These are phyloP conservation scores for Starmerella riodocensis DNA, from an alignment of 805 yeast genomes.

Conservation along the genomic window DNA sequence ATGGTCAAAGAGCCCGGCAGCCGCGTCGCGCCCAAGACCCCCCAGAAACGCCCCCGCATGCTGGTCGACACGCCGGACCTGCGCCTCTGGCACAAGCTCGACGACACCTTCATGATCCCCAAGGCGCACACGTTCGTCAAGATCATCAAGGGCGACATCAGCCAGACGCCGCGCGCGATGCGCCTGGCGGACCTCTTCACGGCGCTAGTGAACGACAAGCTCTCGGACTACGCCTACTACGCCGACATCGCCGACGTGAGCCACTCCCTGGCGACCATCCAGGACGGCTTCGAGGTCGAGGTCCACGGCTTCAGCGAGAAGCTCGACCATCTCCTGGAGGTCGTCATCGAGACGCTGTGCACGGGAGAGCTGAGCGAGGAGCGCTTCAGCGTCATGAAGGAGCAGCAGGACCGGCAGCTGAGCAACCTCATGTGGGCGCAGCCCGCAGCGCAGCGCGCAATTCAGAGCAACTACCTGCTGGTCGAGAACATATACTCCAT, in stretches of 20 bases:
- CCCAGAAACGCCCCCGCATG: constrained; percentile 44
- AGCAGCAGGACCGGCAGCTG: constrained; percentile 46
- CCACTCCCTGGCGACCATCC: constrained; percentile 42
- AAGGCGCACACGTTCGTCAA: constrained; percentile 58
- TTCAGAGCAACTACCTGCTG: constrained; percentile 47
- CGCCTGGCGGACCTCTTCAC: constrained; percentile 49
- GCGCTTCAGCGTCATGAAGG: constrained; percentile 56
- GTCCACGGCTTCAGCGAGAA: constrained; percentile 79
- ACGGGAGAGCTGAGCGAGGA: constrained; percentile 38
- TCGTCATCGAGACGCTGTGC: constrained; percentile 43
- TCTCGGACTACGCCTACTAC: constrained; percentile 66
- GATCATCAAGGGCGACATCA: constrained; percentile 41
- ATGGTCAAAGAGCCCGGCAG: constrained; percentile 32
- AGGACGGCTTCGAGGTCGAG: constrained; percentile 58
- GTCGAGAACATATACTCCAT: constrained; percentile 59
- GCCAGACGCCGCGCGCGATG: constrained; percentile 27
- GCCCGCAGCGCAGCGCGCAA: constrained; percentile 68
- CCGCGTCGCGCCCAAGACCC: constrained; percentile 30
- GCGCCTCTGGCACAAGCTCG: constrained; percentile 68
- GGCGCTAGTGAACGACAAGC: constrained; percentile 60
- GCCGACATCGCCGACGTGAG: constrained; percentile 72
- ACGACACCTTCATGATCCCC: constrained; percentile 80
- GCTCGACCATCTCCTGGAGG: constrained; percentile 45
- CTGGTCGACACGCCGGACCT: constrained; percentile 33
- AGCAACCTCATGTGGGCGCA: constrained; percentile 57